Percentiles rank a stretch among this genome's conserved stretches.
Conservation (phyloP, 169 alveolate species). For the Eimeria praecox region DNA sequence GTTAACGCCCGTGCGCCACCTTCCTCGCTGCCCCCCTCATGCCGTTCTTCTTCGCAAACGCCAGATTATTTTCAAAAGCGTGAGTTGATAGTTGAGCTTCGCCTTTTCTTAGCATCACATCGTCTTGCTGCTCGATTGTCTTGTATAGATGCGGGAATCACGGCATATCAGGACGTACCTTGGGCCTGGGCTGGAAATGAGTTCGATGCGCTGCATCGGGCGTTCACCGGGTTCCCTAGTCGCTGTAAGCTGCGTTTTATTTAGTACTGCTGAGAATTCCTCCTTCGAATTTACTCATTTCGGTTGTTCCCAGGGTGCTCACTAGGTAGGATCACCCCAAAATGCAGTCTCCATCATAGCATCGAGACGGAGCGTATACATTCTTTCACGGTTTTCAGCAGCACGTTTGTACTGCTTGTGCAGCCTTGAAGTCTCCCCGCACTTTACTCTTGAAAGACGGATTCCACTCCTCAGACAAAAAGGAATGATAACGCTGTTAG, state of each 20-base stretch:
- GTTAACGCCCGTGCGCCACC: background rate
- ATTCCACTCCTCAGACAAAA: background rate
- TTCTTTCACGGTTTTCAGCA: background rate
- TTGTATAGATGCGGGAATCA: background rate
- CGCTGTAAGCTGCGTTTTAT: background rate
- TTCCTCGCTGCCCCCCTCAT: background rate
- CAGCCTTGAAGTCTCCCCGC: background rate
- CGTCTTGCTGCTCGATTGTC: background rate
- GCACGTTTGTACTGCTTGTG: background rate
- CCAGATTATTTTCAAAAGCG: background rate
- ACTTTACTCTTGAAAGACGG: background rate
- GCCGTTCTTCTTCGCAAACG: background rate
- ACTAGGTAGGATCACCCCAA: background rate
- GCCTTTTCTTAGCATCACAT: background rate
- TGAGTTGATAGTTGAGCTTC: background rate
- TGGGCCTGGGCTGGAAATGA: background rate
- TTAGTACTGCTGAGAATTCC: background rate
- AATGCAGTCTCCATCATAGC: too few relatives aligned
- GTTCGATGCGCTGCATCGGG: background rate
- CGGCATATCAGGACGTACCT: background rate
- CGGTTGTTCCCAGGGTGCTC: background rate
- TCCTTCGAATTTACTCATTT: background rate
- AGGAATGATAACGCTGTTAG: background rate
- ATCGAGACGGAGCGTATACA: background rate
- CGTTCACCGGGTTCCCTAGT: background rate